Percentiles rank a stretch among this genome's conserved stretches.
Evolutionary conservation across 306 rosid genomes (phyloP).

Genomic region (Glycyrrhiza uralensis): DNA sequence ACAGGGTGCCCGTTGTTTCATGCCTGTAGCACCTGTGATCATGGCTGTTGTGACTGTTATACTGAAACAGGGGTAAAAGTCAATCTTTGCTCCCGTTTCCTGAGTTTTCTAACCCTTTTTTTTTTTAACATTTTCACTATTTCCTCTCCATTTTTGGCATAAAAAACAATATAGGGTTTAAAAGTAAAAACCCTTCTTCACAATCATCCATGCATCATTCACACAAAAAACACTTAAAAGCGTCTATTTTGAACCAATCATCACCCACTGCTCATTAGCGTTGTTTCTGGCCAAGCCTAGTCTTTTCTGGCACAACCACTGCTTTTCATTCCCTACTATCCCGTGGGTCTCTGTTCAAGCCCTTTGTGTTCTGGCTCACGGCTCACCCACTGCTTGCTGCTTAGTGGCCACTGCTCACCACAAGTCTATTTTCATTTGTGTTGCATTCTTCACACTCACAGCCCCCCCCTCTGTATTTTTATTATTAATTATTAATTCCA

Average conservation of each 20-base stretch:
- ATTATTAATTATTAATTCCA: background rate
- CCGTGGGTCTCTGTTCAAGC: background rate
- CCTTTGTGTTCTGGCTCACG: background rate
- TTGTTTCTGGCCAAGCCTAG: background rate
- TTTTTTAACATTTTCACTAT: background rate
- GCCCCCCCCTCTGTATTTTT: too few relatives aligned
- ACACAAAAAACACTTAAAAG: background rate
- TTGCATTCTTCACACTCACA: background rate
- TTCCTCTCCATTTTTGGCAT: background rate
- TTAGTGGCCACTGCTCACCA: background rate
- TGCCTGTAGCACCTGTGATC: background rate
- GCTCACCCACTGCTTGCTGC: background rate
- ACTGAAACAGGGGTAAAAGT: background rate
- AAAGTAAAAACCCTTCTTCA: background rate
- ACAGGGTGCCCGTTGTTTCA: background rate
- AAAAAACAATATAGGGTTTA: background rate
- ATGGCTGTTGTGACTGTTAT: background rate
- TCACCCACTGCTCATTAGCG: background rate
- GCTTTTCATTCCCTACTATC: background rate
- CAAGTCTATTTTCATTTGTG: background rate
- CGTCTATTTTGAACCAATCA: background rate
- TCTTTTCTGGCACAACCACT: background rate
- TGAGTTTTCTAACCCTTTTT: background rate
- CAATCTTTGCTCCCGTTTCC: too few relatives aligned
- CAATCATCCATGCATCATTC: background rate